A percentile compares a stretch with the other conserved stretches of the same genome.
Conservation (phyloP, 176 grass and related monocot species). For the Aegilops umbellulata region DNA sequence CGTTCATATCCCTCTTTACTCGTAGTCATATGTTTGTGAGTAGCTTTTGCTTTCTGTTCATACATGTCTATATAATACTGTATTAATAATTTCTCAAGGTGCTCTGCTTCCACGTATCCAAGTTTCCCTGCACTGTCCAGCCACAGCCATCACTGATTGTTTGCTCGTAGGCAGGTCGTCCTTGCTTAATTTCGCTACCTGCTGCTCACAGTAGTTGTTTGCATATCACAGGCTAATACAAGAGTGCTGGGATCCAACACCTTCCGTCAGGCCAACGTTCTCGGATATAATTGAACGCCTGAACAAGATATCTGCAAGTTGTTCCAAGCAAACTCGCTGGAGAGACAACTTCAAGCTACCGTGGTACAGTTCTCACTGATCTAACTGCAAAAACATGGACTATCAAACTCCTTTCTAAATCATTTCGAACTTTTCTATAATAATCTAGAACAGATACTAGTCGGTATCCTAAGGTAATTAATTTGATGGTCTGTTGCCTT, state of each 20-base stretch:
- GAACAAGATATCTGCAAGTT: conserved; percentile 48
- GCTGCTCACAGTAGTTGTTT: conserved; percentile 7
- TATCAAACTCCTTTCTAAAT: background rate
- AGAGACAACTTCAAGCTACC: conserved; percentile 80
- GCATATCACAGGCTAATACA: conserved; percentile 62
- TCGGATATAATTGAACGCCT: conserved; percentile 77
- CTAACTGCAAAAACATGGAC: background rate
- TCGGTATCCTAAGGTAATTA: background rate
- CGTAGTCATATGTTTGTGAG: background rate
- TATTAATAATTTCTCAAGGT: background rate
- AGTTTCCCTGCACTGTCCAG: background rate
- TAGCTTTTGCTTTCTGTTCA: background rate
- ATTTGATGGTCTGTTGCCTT: background rate
- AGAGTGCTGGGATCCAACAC: conserved; percentile 79
- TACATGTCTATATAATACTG: background rate
- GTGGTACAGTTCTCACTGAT: conserved; percentile 46
- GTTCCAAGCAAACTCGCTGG: conserved; percentile 59
- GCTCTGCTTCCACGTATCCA: background rate
- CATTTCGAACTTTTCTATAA: background rate
- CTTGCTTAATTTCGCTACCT: background rate
- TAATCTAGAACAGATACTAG: background rate
- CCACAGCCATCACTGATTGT: background rate
- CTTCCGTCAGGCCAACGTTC: conserved; percentile 58
- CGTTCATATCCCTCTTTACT: background rate
- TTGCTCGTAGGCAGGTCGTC: background rate